Evolutionary conservation across 441 rosid genomes (phyloP).

Genomic region (Raphanus hybrid): DNA sequence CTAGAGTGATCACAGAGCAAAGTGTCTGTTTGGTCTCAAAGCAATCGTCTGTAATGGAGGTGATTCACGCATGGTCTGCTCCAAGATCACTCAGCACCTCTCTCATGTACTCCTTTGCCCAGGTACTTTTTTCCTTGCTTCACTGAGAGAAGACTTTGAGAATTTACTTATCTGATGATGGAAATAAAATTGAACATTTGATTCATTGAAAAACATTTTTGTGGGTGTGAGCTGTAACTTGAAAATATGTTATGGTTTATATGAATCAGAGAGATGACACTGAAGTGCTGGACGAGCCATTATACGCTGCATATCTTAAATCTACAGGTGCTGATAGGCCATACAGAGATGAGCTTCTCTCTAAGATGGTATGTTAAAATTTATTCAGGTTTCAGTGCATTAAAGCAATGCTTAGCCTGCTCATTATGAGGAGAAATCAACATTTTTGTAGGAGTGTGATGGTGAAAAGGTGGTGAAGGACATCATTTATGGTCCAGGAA

Average conservation of each 20-base stretch:
- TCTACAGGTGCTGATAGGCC: slow-evolving; percentile 66
- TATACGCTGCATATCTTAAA: slow-evolving; percentile 63
- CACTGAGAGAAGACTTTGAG: neutral
- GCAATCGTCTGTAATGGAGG: slow-evolving; percentile 45
- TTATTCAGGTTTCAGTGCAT: neutral
- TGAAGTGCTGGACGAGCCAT: slow-evolving; percentile 83
- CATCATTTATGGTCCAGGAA: slow-evolving; percentile 67
- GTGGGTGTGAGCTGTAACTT: slow-evolving; percentile 4
- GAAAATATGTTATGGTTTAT: neutral
- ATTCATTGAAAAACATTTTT: neutral
- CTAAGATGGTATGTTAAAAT: slow-evolving; percentile 57
- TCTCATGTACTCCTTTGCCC: slow-evolving; percentile 86
- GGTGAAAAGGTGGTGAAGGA: slow-evolving; percentile 75
- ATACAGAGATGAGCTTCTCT: slow-evolving; percentile 65
- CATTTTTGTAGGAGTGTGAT: slow-evolving; percentile 65
- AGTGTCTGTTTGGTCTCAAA: slow-evolving; percentile 12
- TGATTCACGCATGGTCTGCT: slow-evolving; percentile 89
- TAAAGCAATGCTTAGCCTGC: neutral
- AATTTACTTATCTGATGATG: neutral
- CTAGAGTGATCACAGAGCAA: slow-evolving; percentile 18
- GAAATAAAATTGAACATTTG: neutral
- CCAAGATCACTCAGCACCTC: slow-evolving; percentile 90
- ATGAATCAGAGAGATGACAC: slow-evolving; percentile 69
- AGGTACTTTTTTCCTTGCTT: slow-evolving; percentile 50
- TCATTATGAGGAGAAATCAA: neutral